Evolutionary conservation across 306 rosid genomes (phyloP).

Genomic region (Quercus wislizeni): DNA sequence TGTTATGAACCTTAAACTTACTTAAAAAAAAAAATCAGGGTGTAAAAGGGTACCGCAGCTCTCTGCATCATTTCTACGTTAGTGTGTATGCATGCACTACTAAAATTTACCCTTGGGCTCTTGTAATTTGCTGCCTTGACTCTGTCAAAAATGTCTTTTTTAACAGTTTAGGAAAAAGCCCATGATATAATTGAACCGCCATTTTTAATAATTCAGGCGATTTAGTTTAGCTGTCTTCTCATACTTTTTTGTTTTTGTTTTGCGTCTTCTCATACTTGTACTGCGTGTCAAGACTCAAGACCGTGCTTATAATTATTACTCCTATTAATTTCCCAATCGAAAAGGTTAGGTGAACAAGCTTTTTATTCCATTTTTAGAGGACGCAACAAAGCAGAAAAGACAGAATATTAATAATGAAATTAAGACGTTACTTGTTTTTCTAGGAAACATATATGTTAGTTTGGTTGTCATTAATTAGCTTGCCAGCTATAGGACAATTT

Average conservation of each 20-base stretch:
- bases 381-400: not conserved
- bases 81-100: too few relatives aligned
- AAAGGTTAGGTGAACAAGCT: too few relatives aligned
- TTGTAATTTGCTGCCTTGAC: not conserved
- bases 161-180: not conserved
- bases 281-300: not conserved
- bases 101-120: too few relatives aligned
- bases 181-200: not conserved
- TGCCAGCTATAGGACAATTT: not conserved
- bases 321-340: too few relatives aligned
- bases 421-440: too few relatives aligned
- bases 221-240: not conserved
- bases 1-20: too few relatives aligned
- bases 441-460: too few relatives aligned
- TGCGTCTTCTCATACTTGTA: not conserved
- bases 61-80: too few relatives aligned
- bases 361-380: not conserved
- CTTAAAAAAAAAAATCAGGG: too few relatives aligned
- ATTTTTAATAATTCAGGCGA: not conserved
- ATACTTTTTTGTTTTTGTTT: not conserved
- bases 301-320: too few relatives aligned
- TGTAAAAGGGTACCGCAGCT: too few relatives aligned
- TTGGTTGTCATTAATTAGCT: too few relatives aligned
- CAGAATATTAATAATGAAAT: not conserved
- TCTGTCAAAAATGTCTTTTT: not conserved